Evolutionary conservation across 345 rosid genomes (phyloP).

Genomic region (Eucalyptus pauciflora): DNA sequence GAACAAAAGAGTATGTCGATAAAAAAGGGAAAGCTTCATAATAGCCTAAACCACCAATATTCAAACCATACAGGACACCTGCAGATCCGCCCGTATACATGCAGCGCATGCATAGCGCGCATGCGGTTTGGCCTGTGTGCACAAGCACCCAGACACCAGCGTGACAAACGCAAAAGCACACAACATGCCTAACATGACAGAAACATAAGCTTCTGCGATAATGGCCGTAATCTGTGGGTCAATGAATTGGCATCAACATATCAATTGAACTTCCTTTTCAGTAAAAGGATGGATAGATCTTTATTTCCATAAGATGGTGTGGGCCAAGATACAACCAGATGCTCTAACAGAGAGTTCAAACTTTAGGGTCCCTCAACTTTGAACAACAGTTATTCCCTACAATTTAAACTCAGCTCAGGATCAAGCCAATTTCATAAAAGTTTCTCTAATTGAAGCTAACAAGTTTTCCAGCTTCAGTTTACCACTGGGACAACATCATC

Average conservation of each 20-base stretch:
- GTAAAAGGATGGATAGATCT: background rate
- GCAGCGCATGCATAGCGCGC: no score
- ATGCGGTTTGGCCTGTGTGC: no score
- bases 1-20: background rate
- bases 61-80: background rate
- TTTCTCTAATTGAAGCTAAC: background rate
- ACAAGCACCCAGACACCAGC: no score
- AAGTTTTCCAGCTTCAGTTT: background rate
- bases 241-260: background rate
- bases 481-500: background rate
- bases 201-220: background rate
- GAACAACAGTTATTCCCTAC: background rate
- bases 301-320: background rate
- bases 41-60: background rate
- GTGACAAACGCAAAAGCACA: no score
- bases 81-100: no score
- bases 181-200: background rate
- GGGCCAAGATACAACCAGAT: background rate
- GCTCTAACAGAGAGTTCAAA: background rate
- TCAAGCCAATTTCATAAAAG: background rate
- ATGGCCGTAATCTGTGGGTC: background rate
- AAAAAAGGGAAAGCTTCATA: background rate
- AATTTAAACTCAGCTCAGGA: background rate
- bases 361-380: background rate
- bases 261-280: background rate